Conservation (phyloP, 2,329 filamentous ascomycete species). For the Thermoascus crustaceus region DNA sequence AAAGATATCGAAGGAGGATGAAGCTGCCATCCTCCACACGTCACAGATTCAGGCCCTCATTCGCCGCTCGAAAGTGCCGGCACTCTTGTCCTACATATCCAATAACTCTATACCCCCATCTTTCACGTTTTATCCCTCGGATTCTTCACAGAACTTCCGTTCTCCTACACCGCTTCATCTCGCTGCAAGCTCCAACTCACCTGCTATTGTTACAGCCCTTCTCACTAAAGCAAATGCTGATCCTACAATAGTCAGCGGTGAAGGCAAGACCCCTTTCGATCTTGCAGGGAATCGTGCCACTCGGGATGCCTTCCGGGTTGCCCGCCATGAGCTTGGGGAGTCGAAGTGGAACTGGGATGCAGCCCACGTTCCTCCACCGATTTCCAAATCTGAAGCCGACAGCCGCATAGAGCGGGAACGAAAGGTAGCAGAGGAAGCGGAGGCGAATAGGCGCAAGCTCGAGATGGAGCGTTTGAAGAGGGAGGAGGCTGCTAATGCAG, state of each 20-base stretch:
- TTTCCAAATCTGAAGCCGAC: constrained; percentile 66
- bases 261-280: constrained; percentile 81
- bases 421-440: constrained; percentile 58
- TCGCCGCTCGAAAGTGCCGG: constrained; percentile 81
- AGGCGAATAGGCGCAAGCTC: constrained; percentile 60
- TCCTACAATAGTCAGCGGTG: constrained; percentile 60
- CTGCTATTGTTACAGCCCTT: constrained; percentile 68
- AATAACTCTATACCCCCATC: constrained; percentile 63
- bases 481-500: constrained; percentile 46
- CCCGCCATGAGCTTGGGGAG: constrained; percentile 74
- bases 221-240: constrained; percentile 67
- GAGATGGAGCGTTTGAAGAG: constrained; percentile 65
- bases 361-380: constrained; percentile 61
- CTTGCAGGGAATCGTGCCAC: constrained; percentile 78
- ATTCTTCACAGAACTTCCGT: constrained; percentile 63
- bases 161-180: constrained; percentile 79
- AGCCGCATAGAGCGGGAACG: constrained; percentile 62
- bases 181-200: constrained; percentile 70
- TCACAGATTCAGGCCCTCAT: constrained; percentile 82
- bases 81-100: constrained; percentile 72
- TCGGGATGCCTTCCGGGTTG: constrained; percentile 83
- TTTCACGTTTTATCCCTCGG: constrained; percentile 66
- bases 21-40: constrained; percentile 73
- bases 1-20: constrained; percentile 73
- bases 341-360: constrained; percentile 67